These are phyloP conservation scores for Microascus cirrosus DNA, from an alignment of 2,329 filamentous ascomycete genomes.

Conservation along the genomic window DNA sequence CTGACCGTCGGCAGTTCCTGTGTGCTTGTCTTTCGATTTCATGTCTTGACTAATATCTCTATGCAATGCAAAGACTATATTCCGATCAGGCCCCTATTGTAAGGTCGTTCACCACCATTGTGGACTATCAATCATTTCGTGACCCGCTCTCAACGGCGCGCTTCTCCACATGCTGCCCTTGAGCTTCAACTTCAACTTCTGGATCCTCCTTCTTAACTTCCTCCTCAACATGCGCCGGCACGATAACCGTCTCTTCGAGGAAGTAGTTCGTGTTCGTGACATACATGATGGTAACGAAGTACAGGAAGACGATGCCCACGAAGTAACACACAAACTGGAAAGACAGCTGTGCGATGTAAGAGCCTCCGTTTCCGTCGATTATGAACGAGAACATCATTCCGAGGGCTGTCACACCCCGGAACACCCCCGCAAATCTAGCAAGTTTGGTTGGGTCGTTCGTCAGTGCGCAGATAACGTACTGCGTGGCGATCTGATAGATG, in stretches of 20 bases:
- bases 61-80: no score
- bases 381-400: neutral
- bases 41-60: no score
- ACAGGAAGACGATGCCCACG: neutral
- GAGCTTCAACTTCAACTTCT: neutral
- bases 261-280: neutral
- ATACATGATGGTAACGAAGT: neutral
- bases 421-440: slow-evolving; percentile 7
- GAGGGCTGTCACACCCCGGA: slow-evolving; percentile 7
- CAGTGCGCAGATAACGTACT: slow-evolving; percentile 9
- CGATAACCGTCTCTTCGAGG: neutral
- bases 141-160: neutral
- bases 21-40: no score
- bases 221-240: neutral
- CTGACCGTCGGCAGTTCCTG: no score
- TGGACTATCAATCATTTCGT: neutral
- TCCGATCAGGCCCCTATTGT: no score
- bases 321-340: neutral
- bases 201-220: neutral
- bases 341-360: neutral
- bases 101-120: no score
- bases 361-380: neutral
- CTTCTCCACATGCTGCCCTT: neutral
- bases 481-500: slow-evolving; percentile 6
- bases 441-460: slow-evolving; percentile 9